Evolutionary conservation across 192 early-diverging fungal species (phyloP).

Genomic region (Linnemannia hyalina): DNA sequence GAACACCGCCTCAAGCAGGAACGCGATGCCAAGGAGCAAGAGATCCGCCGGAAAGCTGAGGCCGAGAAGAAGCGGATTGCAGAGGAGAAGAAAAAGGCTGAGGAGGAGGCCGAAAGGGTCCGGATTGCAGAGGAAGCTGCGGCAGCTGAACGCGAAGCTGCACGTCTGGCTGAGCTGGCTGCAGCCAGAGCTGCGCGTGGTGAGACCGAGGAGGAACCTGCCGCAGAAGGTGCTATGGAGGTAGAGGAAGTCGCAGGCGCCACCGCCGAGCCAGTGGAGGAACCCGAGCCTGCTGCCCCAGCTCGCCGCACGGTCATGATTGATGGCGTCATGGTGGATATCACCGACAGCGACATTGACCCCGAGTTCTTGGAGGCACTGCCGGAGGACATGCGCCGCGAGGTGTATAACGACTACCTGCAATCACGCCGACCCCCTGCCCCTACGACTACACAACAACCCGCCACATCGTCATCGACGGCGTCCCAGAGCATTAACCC

Average conservation of each 20-base stretch:
- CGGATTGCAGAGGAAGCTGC: slow-evolving; percentile 43
- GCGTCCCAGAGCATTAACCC: slow-evolving; percentile 68
- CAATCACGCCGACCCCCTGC: slow-evolving; percentile 56
- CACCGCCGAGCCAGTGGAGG: slow-evolving; percentile 18
- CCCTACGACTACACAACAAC: slow-evolving; percentile 15
- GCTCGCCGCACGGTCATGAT: slow-evolving; percentile 75
- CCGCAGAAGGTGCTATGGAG: slow-evolving; percentile 49
- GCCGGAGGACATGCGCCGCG: slow-evolving; percentile 93
- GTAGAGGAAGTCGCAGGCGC: slow-evolving; percentile 20
- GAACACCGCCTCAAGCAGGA: slow-evolving; percentile 67
- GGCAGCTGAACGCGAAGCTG: slow-evolving; percentile 50
- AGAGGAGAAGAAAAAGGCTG: slow-evolving; percentile 53
- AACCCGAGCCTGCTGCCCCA: slow-evolving; percentile 32
- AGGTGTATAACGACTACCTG: slow-evolving; percentile 89
- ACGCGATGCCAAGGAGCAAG: slow-evolving; percentile 68
- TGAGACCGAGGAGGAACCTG: slow-evolving; percentile 39
- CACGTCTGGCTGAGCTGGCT: slow-evolving; percentile 48
- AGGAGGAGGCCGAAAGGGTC: slow-evolving; percentile 59
- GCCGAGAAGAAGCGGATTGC: slow-evolving; percentile 67
- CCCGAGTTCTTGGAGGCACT: slow-evolving; percentile 93
- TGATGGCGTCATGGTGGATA: slow-evolving; percentile 86
- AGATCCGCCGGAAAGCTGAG: slow-evolving; percentile 64
- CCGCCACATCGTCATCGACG: slow-evolving; percentile 37
- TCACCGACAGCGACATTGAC: slow-evolving; percentile 96
- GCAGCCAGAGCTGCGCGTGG: slow-evolving; percentile 31